Percentiles rank a stretch among this genome's conserved stretches.
phyloP scores from a whole-genome alignment of 2,329 filamentous ascomycete species.

The Reticulascus tulasneorum region DNA sequence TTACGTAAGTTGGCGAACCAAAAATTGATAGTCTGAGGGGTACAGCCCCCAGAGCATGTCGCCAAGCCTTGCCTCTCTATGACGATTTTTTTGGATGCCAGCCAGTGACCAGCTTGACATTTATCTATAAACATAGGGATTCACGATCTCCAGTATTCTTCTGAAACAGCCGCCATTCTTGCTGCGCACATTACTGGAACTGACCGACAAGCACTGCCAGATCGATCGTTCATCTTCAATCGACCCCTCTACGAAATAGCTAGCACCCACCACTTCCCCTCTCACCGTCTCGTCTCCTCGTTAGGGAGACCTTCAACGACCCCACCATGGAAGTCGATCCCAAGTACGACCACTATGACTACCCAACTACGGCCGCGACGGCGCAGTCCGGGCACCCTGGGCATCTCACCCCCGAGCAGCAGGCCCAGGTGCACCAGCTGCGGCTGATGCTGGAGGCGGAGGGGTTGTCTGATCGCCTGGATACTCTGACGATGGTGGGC shows the following conservation, averaged over 20 bases:
- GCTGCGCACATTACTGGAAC: no score
- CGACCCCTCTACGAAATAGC: constrained; percentile 4
- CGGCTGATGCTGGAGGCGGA: constrained; percentile 78
- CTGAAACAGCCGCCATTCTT: no score
- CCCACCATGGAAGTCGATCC: constrained; percentile 56
- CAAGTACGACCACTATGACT: constrained; percentile 97
- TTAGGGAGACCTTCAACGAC: constrained; percentile 7
- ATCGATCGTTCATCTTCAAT: constrained; percentile 1
- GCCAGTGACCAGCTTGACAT: no score
- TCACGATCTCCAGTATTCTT: no score
- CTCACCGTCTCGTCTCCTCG: constrained; percentile 8
- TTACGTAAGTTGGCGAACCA: no score
- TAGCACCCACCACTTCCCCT: neutral
- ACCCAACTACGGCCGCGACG: constrained; percentile 71
- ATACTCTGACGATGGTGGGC: constrained; percentile 84
- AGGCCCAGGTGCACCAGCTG: constrained; percentile 85
- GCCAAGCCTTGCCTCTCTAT: no score
- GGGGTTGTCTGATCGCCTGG: constrained; percentile 78
- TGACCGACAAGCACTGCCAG: no score
- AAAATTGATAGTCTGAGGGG: no score
- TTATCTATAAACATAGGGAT: no score
- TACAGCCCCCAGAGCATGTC: no score
- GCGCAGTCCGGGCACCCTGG: constrained; percentile 77
- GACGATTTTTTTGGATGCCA: no score
- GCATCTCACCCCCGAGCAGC: constrained; percentile 79